These are phyloP conservation scores for Groenewaldozyma sp. DNA, from an alignment of 1,139 yeast genomes.

Conservation along the genomic window DNA sequence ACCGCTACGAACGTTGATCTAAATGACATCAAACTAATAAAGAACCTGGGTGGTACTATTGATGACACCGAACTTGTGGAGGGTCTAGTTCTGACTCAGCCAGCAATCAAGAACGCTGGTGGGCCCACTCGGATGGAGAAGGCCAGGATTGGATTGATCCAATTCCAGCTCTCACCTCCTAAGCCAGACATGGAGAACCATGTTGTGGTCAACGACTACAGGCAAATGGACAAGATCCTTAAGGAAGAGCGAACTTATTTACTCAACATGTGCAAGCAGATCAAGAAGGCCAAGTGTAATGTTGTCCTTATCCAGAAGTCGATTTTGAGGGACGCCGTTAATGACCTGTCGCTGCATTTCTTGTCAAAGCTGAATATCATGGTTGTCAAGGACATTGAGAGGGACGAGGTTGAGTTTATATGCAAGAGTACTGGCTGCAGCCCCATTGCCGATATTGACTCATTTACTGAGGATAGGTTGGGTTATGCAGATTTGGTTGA, in stretches of 20 bases:
- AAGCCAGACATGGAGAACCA: conserved; percentile 98
- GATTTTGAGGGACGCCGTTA: conserved; percentile 92
- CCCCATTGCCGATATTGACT: conserved; percentile 92
- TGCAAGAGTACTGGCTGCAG: conserved; percentile 88
- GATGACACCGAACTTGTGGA: conserved; percentile 91
- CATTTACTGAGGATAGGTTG: conserved; percentile 84
- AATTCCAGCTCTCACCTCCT: conserved; percentile 96
- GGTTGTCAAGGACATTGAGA: conserved; percentile 92
- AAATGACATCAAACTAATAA: conserved; percentile 77
- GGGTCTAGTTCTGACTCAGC: conserved; percentile 91
- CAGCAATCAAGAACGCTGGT: conserved; percentile 80
- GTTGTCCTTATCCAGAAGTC: conserved; percentile 90
- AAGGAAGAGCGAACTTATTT: conserved; percentile 96
- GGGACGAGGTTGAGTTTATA: conserved; percentile 93
- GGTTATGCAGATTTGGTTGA: conserved; percentile 90
- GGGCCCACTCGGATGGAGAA: conserved; percentile 96
- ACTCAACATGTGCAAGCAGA: conserved; percentile 88
- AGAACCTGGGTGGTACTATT: conserved; percentile 94
- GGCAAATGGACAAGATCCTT: conserved; percentile 97
- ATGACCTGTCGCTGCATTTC: conserved; percentile 92
- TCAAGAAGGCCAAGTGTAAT: conserved; percentile 94
- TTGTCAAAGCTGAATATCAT: conserved; percentile 82
- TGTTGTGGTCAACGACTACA: conserved; percentile 91
- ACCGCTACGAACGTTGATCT: conserved; percentile 68
- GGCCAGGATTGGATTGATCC: conserved; percentile 85